These are phyloP conservation scores for Daldinia decipiens DNA, from an alignment of 495 filamentous ascomycete species.

Conservation along the genomic window DNA sequence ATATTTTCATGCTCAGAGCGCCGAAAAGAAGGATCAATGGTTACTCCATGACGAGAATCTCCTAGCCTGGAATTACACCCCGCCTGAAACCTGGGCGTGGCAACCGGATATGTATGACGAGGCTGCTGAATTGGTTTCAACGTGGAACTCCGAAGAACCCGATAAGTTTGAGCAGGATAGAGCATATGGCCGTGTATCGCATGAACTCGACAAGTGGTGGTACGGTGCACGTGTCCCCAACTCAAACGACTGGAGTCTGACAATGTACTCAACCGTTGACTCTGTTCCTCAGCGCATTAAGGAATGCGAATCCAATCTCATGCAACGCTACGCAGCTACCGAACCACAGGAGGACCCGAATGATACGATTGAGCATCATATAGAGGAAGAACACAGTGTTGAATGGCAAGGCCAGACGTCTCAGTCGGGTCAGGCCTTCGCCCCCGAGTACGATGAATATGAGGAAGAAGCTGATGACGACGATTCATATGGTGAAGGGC, in stretches of 20 bases:
- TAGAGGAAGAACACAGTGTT: slow-evolving; percentile 59
- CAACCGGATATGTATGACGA: slow-evolving; percentile 49
- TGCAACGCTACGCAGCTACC: slow-evolving; percentile 58
- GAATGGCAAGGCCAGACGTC: slow-evolving; percentile 62
- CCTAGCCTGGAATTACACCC: slow-evolving; percentile 57
- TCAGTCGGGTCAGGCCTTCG: slow-evolving; percentile 52
- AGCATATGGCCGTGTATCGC: slow-evolving; percentile 63
- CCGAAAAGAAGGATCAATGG: slow-evolving; percentile 48
- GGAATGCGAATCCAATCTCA: slow-evolving; percentile 58
- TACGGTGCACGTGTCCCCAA: slow-evolving; percentile 63
- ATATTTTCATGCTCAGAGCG: slow-evolving; percentile 49
- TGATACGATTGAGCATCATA: slow-evolving; percentile 51
- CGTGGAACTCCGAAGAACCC: slow-evolving; percentile 56
- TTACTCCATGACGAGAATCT: slow-evolving; percentile 48
- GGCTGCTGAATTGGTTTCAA: slow-evolving; percentile 48
- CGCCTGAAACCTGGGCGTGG: slow-evolving; percentile 43
- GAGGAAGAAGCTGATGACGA: slow-evolving; percentile 86
- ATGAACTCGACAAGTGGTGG: slow-evolving; percentile 68
- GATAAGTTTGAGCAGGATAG: slow-evolving; percentile 64
- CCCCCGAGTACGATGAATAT: slow-evolving; percentile 61
- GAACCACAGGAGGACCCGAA: slow-evolving; percentile 53
- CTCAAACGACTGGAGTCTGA: slow-evolving; percentile 62
- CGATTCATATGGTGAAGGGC: slow-evolving; percentile 81
- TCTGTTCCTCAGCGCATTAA: slow-evolving; percentile 61
- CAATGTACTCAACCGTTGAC: slow-evolving; percentile 62